Base-by-base conservation (phyloP, 495 filamentous ascomycete species). In the Lasiosphaeria hispida region DNA sequence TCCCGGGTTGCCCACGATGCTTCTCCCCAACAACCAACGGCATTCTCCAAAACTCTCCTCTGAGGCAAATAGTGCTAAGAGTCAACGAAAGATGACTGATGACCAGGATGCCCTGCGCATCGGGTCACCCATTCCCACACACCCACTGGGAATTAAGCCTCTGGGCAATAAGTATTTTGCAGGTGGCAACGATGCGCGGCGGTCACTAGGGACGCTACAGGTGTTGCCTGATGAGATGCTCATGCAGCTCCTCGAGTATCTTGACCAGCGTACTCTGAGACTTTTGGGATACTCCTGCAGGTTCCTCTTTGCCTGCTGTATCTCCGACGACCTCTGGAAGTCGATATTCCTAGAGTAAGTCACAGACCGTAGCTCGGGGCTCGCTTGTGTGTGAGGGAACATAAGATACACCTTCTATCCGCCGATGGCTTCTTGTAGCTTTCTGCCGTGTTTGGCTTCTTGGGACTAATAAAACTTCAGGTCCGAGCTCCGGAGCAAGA, bases 281-380 rank as follows among this genome's bases (percentile, higher is more conserved):
- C 69, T 76, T 4, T 69, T 97, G 19, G 90, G 91, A n/a, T 80
- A 81, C 48, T 89, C 93, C 4, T 97, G 94, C 75, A 91, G 87
- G 69, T 89, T 90, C 35, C 78, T 97, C 13, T 95, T 92, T 77
- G 94, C 92, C 7, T 94, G 92, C 69, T 87, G 87, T 41, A 78
- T 87, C 39, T 82, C 82, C 35, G 94, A 97, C 57, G 94, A 98
- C 58, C 69, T 97, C 23, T 98, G 94, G 94, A 94, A 94, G 73
- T 67, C 84, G 17, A 71, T 96, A 9, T 95, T 92, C 63, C 78
- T 96, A 60, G 79, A 84, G 94, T 98, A 87, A 82, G 90, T 81
- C 18, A 11, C 43, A 10, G 14, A 19, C 4, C 15, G 8, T 23
- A 30, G 23, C 23, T 30, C 23, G 5, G 23, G n/a, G n/a, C n/a